phyloP scores from a whole-genome alignment of 2,329 filamentous ascomycete species.

The Pseudocercospora crystallina region DNA sequence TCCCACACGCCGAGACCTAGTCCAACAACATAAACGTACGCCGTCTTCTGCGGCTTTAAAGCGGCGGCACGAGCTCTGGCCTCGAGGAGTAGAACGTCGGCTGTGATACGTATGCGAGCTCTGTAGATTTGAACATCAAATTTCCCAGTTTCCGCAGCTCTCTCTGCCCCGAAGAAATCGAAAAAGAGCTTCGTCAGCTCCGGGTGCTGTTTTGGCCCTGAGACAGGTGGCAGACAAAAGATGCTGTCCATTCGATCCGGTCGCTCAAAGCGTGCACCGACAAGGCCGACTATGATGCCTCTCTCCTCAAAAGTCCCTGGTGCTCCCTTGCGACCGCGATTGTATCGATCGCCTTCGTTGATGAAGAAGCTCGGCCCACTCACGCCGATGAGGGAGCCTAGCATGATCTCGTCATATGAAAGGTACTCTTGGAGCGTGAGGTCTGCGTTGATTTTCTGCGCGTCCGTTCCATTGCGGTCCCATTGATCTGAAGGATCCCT shows the following conservation, averaged over 20 bases:
- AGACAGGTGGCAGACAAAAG: slow-evolving; percentile 23
- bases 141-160: neutral
- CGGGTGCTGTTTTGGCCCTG: slow-evolving; percentile 18
- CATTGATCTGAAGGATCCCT: slow-evolving; percentile 20
- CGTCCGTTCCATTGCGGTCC: slow-evolving; percentile 30
- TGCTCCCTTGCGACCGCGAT: slow-evolving; percentile 15
- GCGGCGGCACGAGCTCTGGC: slow-evolving; percentile 25
- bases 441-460: slow-evolving; percentile 23
- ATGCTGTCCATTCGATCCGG: slow-evolving; percentile 32
- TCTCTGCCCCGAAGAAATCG: slow-evolving; percentile 22
- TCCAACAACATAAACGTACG: slow-evolving; percentile 34
- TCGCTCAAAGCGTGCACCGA: slow-evolving; percentile 35
- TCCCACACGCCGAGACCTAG: slow-evolving; percentile 38
- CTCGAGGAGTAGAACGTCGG: slow-evolving; percentile 34
- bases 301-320: slow-evolving; percentile 24
- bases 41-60: slow-evolving; percentile 13
- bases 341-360: slow-evolving; percentile 31
- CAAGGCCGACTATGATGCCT: slow-evolving; percentile 34
- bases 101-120: slow-evolving; percentile 31
- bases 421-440: slow-evolving; percentile 30
- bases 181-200: slow-evolving; percentile 22
- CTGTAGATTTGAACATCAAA: slow-evolving; percentile 29
- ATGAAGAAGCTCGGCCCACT: slow-evolving; percentile 32
- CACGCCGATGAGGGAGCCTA: slow-evolving; percentile 33
- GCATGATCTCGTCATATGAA: slow-evolving; percentile 38